Evolutionary conservation across 352 stramenopile genomes (phyloP).

Genomic region (Peronospora destructor): DNA sequence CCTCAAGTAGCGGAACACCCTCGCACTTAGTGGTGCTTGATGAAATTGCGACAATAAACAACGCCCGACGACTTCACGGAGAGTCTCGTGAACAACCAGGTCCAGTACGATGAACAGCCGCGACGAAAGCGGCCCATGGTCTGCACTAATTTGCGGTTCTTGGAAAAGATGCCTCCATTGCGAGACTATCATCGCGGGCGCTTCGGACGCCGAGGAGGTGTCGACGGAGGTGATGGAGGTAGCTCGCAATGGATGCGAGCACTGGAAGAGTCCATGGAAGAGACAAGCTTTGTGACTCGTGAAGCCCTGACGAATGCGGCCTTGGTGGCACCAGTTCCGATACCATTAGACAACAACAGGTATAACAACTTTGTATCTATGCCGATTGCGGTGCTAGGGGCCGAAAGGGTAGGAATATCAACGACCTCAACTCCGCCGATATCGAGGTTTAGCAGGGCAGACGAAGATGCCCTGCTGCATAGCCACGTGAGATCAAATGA

Average conservation of each 20-base stretch:
- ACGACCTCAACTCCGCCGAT: background rate
- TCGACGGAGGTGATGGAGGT: slow-evolving; percentile 43
- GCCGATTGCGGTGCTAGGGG: slow-evolving; percentile 5
- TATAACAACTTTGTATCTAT: slow-evolving; percentile 16
- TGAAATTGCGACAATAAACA: slow-evolving; percentile 66
- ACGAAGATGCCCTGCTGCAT: slow-evolving; percentile 13
- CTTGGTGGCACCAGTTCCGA: slow-evolving; percentile 36
- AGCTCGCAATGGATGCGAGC: slow-evolving; percentile 46
- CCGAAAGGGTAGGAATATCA: slow-evolving; percentile 1
- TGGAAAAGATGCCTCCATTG: slow-evolving; percentile 61
- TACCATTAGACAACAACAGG: slow-evolving; percentile 11
- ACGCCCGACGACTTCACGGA: no score
- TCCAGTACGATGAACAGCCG: slow-evolving; percentile 10
- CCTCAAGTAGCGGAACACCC: slow-evolving; percentile 62
- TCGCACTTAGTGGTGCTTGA: slow-evolving; percentile 39
- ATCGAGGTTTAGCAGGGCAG: slow-evolving; percentile 10
- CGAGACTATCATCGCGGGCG: slow-evolving; percentile 51
- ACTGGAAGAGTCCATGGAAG: slow-evolving; percentile 58
- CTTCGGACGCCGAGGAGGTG: slow-evolving; percentile 51
- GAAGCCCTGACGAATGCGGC: slow-evolving; percentile 34
- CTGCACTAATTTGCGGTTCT: slow-evolving; percentile 48
- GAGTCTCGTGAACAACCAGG: slow-evolving; percentile 7
- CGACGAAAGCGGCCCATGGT: slow-evolving; percentile 56
- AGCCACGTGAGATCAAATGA: background rate
- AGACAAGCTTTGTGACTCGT: slow-evolving; percentile 60